These are phyloP conservation scores for Ambrosia trifida DNA, from an alignment of 129 eudicot species.

Conservation along the genomic window DNA sequence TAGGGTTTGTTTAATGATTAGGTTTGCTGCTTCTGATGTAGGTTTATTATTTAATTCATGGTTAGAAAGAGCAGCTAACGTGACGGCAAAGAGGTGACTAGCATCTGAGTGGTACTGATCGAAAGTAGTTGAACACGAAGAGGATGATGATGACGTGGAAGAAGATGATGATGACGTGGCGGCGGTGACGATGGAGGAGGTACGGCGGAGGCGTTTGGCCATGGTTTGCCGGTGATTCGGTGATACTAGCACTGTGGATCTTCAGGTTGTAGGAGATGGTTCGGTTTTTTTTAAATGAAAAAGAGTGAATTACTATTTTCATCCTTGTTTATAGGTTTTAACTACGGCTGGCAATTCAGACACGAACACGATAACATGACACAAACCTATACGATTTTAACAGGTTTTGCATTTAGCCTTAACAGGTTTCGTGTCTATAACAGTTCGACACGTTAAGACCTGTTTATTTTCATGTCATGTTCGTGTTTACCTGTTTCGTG, in stretches of 20 bases:
- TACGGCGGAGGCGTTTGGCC: conserved; percentile 40
- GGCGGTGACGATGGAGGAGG: neutral
- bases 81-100: conserved; percentile 40
- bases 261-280: too few species aligned
- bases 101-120: conserved; percentile 18
- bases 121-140: neutral
- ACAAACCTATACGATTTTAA: too few species aligned
- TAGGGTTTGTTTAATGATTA: conserved; percentile 35
- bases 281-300: too few species aligned
- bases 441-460: too few species aligned
- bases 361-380: too few species aligned
- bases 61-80: conserved; percentile 46
- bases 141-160: conserved; percentile 1
- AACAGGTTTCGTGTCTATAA: too few species aligned
- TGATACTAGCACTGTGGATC: neutral
- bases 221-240: conserved; percentile 3
- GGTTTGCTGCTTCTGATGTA: conserved; percentile 15
- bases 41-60: conserved; percentile 10
- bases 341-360: too few species aligned
- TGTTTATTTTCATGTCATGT: too few species aligned
- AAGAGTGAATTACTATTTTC: too few species aligned
- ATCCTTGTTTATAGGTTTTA: too few species aligned
- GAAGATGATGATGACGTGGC: conserved; percentile 13
- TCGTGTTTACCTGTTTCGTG: too few species aligned
- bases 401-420: too few species aligned